Base-by-base conservation (phyloP, 352 stramenopile species). In the Pythium oligandrum region DNA sequence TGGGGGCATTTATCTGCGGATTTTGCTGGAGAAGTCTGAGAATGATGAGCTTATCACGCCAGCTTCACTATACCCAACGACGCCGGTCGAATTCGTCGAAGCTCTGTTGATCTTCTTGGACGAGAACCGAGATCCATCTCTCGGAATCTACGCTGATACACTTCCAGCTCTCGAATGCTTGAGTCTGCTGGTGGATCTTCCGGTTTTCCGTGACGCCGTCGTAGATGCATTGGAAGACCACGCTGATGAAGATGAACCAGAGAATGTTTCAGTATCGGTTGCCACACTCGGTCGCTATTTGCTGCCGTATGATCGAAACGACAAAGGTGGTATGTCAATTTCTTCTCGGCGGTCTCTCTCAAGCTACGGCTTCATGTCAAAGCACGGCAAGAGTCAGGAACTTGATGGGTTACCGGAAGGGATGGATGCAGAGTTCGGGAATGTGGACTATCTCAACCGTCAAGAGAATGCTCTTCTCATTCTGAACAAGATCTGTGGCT, bases 111-210 rank as follows among this genome's bases (percentile, higher is more conserved):
- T 78, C 42, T 93, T 93, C 53, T 52, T 93, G 40, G 86, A 90
- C 47, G 78, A 89, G 48, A 93, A 90, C 39, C 72, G 74, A 38
- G 75, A 93, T 40, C 82, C 79, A 3, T 78, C 77, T 1, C 57
- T 89, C 1, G 75, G 75, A 5, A 80, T 93, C 51, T 93, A 93
- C 59, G 84, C 67, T 1, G 82, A 93, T 55, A 93, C 82, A 7
- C 59, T 89, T 7, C 79, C 82, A 7, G 79, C 71, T 0, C 65
- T 93, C 6, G 77, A 90, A 46, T 89, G 78, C 38, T 53, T 93
- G 37, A 90, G 75, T 51, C 53, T 86, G 50, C 49, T 93, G 4
- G 78, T 80, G 10, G 79, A 93, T 47, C 61, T 88, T 3, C 66
- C 75, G 38, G 46, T 64, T 4, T 93, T 90, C 48, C 61, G 66